phyloP scores from a whole-genome alignment of 148 eudicot genomes.

The Vaccinium vitisidaea region DNA sequence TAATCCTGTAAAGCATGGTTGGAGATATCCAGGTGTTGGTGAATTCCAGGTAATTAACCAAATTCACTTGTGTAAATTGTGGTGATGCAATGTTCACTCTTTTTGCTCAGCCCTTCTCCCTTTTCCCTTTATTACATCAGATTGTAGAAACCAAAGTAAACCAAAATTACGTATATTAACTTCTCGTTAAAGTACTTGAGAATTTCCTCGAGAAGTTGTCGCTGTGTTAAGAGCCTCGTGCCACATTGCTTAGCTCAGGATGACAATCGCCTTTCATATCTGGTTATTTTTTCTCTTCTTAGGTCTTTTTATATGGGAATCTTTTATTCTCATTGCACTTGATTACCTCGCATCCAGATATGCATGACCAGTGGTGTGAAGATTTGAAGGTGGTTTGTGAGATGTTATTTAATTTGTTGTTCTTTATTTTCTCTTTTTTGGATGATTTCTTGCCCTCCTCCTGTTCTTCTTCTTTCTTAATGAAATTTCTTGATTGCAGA shows the following conservation, averaged over 20 bases:
- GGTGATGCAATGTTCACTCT: not conserved
- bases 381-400: too few species aligned
- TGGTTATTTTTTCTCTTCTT: not conserved
- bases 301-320: not conserved
- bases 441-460: too few species aligned
- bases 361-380: too few species aligned
- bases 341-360: too few species aligned
- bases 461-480: too few species aligned
- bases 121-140: not conserved
- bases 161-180: not conserved
- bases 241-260: not conserved
- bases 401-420: too few species aligned
- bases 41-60: slow-evolving; percentile 72
- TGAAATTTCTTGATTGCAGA: too few species aligned
- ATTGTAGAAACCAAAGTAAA: not conserved
- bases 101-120: not conserved
- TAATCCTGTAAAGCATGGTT: slow-evolving; percentile 72
- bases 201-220: not conserved
- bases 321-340: too few species aligned
- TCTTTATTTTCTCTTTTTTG: too few species aligned
- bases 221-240: not conserved
- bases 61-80: not conserved
- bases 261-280: not conserved
- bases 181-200: not conserved
- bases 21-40: slow-evolving; percentile 94